A percentile compares a stretch with the other conserved stretches of the same genome.
Evolutionary conservation across 1,284 basidiomycete genomes (phyloP).

Genomic region (Porogramme epimiltina): DNA sequence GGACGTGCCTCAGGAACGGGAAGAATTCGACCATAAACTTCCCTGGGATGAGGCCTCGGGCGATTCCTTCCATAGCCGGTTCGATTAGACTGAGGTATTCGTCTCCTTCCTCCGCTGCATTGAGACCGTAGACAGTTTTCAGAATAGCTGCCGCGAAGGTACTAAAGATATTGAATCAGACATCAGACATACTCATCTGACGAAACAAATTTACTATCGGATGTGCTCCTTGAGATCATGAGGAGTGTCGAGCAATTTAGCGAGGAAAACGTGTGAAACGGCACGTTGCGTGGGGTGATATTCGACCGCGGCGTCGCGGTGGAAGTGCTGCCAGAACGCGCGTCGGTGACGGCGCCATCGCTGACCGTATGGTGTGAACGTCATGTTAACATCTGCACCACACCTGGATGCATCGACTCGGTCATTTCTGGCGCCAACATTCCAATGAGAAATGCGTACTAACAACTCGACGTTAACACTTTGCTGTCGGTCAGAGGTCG

Average conservation of each 20-base stretch:
- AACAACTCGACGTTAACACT: too few relatives aligned
- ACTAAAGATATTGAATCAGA: background rate
- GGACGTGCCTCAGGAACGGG: constrained; percentile 23
- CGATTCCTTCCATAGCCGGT: background rate
- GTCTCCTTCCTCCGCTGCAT: constrained; percentile 5
- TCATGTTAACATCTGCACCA: too few relatives aligned
- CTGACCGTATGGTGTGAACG: background rate
- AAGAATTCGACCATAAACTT: constrained; percentile 17
- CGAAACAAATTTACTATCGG: constrained; percentile 2
- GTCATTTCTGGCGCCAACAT: too few relatives aligned
- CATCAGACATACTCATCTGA: background rate
- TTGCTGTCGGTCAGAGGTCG: constrained; percentile 22
- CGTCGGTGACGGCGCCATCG: background rate
- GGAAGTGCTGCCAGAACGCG: constrained; percentile 8
- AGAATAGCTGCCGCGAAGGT: constrained; percentile 8
- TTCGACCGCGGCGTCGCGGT: background rate
- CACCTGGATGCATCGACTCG: too few relatives aligned
- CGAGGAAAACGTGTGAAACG: background rate
- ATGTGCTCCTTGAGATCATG: constrained; percentile 4
- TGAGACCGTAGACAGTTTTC: constrained; percentile 17
- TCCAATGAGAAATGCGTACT: too few relatives aligned
- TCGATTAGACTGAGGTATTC: background rate
- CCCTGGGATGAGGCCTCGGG: constrained; percentile 1
- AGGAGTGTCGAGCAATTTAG: background rate
- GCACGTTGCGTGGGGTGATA: background rate